Percentiles rank a stretch among this genome's conserved stretches.
These are phyloP conservation scores for Colletotrichum sojae DNA, from an alignment of 2,329 filamentous ascomycete species.

Conservation along the genomic window DNA sequence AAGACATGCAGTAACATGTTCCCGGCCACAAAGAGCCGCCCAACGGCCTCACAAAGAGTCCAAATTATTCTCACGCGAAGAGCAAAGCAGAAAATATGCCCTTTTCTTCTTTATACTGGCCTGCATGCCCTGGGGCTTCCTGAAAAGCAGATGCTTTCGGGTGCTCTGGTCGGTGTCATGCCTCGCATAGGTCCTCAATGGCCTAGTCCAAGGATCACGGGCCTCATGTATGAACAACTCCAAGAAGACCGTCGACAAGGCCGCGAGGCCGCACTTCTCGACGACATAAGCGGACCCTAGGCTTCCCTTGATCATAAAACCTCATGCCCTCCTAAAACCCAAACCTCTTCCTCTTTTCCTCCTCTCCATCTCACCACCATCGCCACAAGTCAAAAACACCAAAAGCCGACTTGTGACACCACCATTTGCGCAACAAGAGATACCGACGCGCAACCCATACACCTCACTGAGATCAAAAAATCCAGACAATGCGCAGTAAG, in stretches of 20 bases:
- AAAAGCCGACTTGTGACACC: not conserved
- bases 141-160: not conserved
- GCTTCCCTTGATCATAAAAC: not conserved
- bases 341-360: constrained; percentile 1
- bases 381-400: not conserved
- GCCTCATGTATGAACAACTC: constrained; percentile 6
- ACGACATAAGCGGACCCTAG: not conserved
- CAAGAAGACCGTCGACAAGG: not conserved
- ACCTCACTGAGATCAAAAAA: not conserved
- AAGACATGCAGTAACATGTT: not conserved
- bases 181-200: constrained; percentile 1
- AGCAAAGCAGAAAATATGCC: not conserved
- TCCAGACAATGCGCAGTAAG: not conserved
- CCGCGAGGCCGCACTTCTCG: not conserved
- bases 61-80: not conserved
- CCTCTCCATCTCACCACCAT: not conserved
- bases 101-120: not conserved
- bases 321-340: not conserved
- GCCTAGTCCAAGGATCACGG: not conserved
- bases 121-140: not conserved
- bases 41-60: not conserved
- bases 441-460: not conserved
- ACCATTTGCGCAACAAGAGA: constrained; percentile 9
- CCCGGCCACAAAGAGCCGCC: not conserved
- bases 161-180: constrained; percentile 14